Base-by-base conservation (phyloP, 192 early-diverging fungal species). In the Coemansia sp. region DNA sequence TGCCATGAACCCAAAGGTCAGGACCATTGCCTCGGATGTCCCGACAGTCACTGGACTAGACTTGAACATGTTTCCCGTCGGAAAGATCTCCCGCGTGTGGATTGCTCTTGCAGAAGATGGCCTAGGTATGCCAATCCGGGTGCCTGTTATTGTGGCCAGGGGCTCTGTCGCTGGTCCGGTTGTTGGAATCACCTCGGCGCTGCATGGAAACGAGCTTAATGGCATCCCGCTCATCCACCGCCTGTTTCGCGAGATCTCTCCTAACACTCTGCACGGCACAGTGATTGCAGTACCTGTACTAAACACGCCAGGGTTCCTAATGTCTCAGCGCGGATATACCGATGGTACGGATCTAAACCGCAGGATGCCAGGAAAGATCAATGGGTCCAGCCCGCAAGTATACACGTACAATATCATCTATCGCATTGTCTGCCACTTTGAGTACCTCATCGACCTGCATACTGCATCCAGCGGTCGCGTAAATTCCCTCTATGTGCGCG, bases 201-300 rank as follows among this genome's bases (percentile, higher is more conserved):
- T 96, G 6, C 94, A 96, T 68, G 94, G 94, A 62, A 94, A 96
- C 65, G 94, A 96, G 64, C 79, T 96, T 49, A 96, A 96, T 63
- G 94, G 94, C 23, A 91, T 96, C 23, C 94, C 94, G 12, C 86
- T 90, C 66, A 96, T 94, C 42, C 94, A 96, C 66, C 85, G 91
- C 12, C 86, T 96, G 57, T 88, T 94, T 31, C 82, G 87, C 30
- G 92, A 94, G 52, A 87, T 96, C 43, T 84, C 89, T 59, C 86
- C 90, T 8, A 67, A 82, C 40, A 82, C 81, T 12, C 82, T 96
- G 20, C 88, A 87, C 48, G 94, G 94, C 7, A 93, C 91, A 1
- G 88, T 96, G 9, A 92, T 96, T 6, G 92, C 94, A 1, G 88
- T 94, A 12, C 94, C 94, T n/a, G 91, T 91, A 28, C 86, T 89